Conservation (phyloP, 768 basidiomycete species). For the Multifurca ochricompacta region DNA sequence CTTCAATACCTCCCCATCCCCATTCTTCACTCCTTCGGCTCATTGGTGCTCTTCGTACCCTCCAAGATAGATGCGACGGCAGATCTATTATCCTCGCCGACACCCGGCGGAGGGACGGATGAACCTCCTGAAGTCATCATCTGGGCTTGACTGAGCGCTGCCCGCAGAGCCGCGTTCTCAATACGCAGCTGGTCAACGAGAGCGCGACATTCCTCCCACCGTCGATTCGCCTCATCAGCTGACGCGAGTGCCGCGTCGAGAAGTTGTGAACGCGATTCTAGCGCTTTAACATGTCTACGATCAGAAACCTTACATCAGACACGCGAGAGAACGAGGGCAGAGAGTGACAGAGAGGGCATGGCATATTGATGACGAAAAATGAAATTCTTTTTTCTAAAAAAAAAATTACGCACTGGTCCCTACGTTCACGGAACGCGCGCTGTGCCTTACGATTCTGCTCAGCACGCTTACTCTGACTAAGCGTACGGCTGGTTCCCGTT, state of each 20-base stretch:
- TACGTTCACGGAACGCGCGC: conserved; percentile 80
- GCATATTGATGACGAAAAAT: too few species aligned
- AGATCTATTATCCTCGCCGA: conserved; percentile 6
- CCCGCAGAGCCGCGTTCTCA: conserved; percentile 72
- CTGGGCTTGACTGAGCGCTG: conserved; percentile 48
- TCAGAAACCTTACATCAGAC: neutral
- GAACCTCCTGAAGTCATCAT: conserved; percentile 16
- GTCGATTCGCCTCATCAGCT: conserved; percentile 80
- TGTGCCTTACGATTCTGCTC: conserved; percentile 95
- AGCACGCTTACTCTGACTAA: conserved; percentile 79
- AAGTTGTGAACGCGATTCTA: conserved; percentile 78
- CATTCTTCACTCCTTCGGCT: conserved; percentile 10
- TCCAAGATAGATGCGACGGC: neutral
- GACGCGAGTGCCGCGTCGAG: conserved; percentile 80
- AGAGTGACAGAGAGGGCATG: neutral
- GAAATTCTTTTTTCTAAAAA: too few species aligned
- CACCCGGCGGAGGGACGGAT: neutral
- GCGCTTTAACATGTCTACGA: conserved; percentile 73
- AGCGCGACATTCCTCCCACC: conserved; percentile 87
- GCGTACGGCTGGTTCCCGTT: conserved; percentile 38
- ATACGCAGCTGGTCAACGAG: conserved; percentile 82
- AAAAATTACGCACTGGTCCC: conserved; percentile 87
- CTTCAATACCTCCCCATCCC: conserved; percentile 3
- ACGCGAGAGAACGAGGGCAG: neutral
- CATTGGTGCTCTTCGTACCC: conserved; percentile 5